phyloP scores from a whole-genome alignment of 306 rosid species.

The Dryas drummondii region DNA sequence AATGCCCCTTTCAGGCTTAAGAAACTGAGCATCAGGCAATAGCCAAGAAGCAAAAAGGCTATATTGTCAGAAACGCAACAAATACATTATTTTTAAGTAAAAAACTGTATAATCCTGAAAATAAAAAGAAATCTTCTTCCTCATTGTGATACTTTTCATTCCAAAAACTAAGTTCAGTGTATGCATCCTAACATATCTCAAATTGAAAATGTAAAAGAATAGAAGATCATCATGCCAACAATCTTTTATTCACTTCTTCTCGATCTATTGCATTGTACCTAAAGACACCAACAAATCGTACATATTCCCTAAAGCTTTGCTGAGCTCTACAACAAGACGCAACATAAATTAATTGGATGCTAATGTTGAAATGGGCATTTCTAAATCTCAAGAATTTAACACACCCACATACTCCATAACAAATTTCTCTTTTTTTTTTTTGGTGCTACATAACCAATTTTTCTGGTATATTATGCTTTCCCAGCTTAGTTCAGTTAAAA shows the following conservation, averaged over 20 bases:
- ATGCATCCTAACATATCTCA: not conserved
- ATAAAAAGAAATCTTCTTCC: not conserved
- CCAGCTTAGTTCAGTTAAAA: not conserved
- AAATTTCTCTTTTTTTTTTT: not conserved
- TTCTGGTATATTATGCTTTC: not conserved
- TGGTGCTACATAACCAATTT: not conserved
- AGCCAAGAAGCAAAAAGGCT: too few species aligned
- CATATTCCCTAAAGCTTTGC: not conserved
- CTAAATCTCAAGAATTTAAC: not conserved
- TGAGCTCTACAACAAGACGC: not conserved
- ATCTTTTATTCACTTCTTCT: not conserved
- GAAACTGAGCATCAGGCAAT: too few species aligned
- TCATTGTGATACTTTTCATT: not conserved
- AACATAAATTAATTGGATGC: not conserved
- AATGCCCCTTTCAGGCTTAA: too few species aligned
- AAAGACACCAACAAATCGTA: not conserved
- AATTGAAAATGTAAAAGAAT: not conserved
- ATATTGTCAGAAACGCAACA: not conserved
- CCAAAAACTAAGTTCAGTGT: not conserved
- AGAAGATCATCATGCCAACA: not conserved
- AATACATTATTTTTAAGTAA: not conserved
- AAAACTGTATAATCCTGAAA: not conserved
- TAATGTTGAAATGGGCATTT: not conserved
- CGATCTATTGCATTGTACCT: not conserved
- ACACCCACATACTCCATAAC: not conserved